Base-by-base conservation (phyloP, 164 flowering plant species). In the Warburgia ugandensis region DNA sequence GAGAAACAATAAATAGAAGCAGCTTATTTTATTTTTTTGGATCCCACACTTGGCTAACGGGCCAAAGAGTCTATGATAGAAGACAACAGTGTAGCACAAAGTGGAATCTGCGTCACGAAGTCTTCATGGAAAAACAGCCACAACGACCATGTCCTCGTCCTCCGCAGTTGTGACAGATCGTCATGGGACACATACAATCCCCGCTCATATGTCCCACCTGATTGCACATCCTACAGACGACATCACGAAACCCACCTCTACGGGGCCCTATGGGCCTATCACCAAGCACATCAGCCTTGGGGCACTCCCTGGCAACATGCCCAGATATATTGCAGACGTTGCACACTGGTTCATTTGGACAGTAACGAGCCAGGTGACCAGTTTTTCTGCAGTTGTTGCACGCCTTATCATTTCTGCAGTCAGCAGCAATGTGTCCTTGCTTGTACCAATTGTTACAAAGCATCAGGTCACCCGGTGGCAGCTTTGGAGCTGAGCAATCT, bases 231-330 rank as follows among this genome's bases (percentile, higher is more conserved):
- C 71, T 45, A 53, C 83, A 75, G 10, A 69, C 37, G 2, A 70
- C 46, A 39, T 73, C 72, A 7, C 66, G 63, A 52, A 59, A 66
- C n/a, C n/a, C n/a, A n/a, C n/a, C n/a, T n/a, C n/a, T n/a, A n/a
- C n/a, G n/a, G 48, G 59, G 63, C 3, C 70, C 72, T 45, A 69
- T 73, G 3, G 50, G 63, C 1, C 42, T 47, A n/a, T 65, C 80
- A 4, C 60, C 48, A 16, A 58, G 48, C 8, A 60, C 38, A 26
- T 19, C 59, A 4, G 65, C 22, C 65, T 77, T 83, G 4, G 94
- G 90, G 59, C 95, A 89, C 14, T 73, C 74, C 43, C 87, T 73
- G 13, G 97, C 92, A 16, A 89, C 64, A 48, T 89, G 97, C 20
- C 97, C 97, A 5, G 82, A 55, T 6, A 90, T 61, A 39, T 76